Percentiles rank a stretch among this genome's conserved stretches.
These are phyloP conservation scores for Mortierella polycephala DNA, from an alignment of 371 early-diverging fungal species.

Conservation along the genomic window DNA sequence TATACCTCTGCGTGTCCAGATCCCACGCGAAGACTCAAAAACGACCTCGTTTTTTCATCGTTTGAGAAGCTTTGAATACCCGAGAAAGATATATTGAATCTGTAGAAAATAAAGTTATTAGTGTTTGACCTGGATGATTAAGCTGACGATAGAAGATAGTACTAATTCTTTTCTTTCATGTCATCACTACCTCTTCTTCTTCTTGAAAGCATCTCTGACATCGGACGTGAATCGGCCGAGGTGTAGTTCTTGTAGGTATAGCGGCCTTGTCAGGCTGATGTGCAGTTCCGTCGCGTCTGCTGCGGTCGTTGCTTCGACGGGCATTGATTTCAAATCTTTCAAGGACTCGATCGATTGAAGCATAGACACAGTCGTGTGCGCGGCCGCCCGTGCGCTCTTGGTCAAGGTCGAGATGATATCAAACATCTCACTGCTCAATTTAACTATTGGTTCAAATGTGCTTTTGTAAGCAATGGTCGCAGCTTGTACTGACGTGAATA, in stretches of 20 bases:
- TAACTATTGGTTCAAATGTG: conserved; percentile 6
- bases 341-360: conserved; percentile 26
- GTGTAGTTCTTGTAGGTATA: conserved; percentile 41
- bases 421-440: conserved; percentile 30
- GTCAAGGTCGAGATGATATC: conserved; percentile 31
- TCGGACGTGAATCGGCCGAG: conserved; percentile 36
- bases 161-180: too few relatives aligned
- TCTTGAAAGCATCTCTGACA: conserved; percentile 31
- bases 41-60: conserved; percentile 45
- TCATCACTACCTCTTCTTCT: conserved; percentile 20
- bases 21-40: conserved; percentile 48
- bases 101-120: neutral
- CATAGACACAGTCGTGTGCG: conserved; percentile 22
- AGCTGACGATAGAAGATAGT: neutral
- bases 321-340: conserved; percentile 2
- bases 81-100: conserved; percentile 43
- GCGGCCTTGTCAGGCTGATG: conserved; percentile 41
- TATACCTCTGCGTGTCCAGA: conserved; percentile 44
- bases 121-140: neutral
- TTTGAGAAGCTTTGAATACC: conserved; percentile 47
- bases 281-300: conserved; percentile 41
- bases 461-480: too few relatives aligned
- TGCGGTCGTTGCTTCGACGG: conserved; percentile 19
- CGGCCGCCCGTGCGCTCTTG: conserved; percentile 17
- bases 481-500: too few relatives aligned